Conservation (phyloP, 2,329 filamentous ascomycete species). For the Arthroderma uncinatum region DNA sequence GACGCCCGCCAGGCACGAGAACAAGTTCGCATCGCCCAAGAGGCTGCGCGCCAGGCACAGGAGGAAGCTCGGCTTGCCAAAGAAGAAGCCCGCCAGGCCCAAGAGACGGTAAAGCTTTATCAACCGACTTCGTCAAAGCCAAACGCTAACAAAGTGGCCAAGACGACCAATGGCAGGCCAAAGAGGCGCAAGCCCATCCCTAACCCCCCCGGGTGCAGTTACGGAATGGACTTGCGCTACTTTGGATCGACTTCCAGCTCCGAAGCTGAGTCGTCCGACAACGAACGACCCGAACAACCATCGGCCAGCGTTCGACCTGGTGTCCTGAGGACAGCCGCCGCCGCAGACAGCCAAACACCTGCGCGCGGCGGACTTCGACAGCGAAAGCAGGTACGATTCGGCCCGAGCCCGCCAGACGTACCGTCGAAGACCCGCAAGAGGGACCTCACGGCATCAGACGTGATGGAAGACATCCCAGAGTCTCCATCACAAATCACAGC, state of each 20-base stretch:
- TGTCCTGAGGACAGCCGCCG: background rate
- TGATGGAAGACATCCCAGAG: background rate
- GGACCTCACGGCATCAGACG: background rate
- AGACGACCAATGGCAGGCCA: background rate
- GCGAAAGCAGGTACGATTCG: slow-evolving; percentile 27
- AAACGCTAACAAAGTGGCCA: background rate
- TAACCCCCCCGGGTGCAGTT: slow-evolving; percentile 31
- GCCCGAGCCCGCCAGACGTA: slow-evolving; percentile 25
- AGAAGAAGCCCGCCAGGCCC: background rate
- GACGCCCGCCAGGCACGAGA: background rate
- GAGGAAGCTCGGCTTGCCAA: slow-evolving; percentile 1
- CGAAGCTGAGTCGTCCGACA: slow-evolving; percentile 20
- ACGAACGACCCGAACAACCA: slow-evolving; percentile 5
- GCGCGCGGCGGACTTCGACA: slow-evolving; percentile 11
- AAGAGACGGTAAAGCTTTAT: background rate
- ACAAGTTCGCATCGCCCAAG: background rate
- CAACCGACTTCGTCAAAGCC: background rate
- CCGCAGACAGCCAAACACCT: background rate
- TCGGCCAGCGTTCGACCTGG: background rate
- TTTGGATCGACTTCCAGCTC: slow-evolving; percentile 27
- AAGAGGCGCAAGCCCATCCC: slow-evolving; percentile 22
- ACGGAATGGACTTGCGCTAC: slow-evolving; percentile 32
- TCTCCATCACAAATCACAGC: background rate
- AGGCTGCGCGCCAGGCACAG: background rate
- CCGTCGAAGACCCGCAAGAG: slow-evolving; percentile 20